Base-by-base conservation (phyloP, 495 filamentous ascomycete genomes). In the Hyaloscypha variabilis region DNA sequence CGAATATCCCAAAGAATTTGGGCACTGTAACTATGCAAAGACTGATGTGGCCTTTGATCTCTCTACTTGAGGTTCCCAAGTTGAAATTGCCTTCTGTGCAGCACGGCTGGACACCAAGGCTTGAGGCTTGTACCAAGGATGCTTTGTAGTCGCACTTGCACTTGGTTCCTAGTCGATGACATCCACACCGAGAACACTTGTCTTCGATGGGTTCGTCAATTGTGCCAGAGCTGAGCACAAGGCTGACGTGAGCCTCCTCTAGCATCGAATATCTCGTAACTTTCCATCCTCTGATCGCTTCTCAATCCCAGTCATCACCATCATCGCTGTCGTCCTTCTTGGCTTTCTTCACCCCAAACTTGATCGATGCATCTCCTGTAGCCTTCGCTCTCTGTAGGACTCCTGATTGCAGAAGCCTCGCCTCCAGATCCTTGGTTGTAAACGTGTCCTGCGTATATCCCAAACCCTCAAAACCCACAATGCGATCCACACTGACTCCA, bases 391-490 rank as follows among this genome's bases (percentile, higher is more conserved):
- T 77, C n/a, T 80, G 72, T 63, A 92, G 67, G 5, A 91, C 86
- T 3, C 86, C 86, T 60, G 78, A 81, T 10, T 68, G 70, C 42
- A 93, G 70, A 39, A 93, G 75, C 64, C 88, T 79, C 57, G 76
- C 81, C 77, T 93, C 91, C 65, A 94, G 72, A 59, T 86, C 85
- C 34, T 75, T 73, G 6, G 87, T 88, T 25, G 77, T 85, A 69
- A 93, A 91, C 42, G 72, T 79, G 72, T 91, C 88, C 25, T 72
- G 74, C 6, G 80, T 85, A 69, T 86, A 76, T 36, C 85, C 86
- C 28, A 93, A 69, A 8, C 89, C 89, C 51, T 92, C 91, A 76
- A 94, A 94, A 0, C 91, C 91, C 60, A 92, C 78, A 8, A 94
- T 83, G 36, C 90, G 74, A 69, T 91, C 90, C 49, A 86, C 83